Evolutionary conservation across 345 rosid species (phyloP), one percentile per base, ranked within the genome.

Genomic region (Noccaea caerulescens): DNA sequence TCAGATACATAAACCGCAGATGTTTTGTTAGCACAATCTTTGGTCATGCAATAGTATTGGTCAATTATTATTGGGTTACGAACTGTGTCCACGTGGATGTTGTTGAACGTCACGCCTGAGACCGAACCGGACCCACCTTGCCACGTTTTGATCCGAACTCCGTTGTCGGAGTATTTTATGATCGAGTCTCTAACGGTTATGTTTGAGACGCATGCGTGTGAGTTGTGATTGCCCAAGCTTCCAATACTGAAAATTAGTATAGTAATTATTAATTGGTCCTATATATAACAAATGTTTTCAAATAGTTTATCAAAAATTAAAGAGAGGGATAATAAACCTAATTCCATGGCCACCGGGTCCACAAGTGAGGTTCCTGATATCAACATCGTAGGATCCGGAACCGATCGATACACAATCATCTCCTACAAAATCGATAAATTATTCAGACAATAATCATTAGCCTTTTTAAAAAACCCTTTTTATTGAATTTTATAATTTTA

Each of bases 291-390:
- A 30, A 11, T 8, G 46, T 32, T 25, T 14, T 30, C 30, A 27
- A 27, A 27, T 27, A 27, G 18, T 12, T 46, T 38, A 46, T 30
- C 4, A 39, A 27, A 3, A 54, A 53, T 6, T 3, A 44, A 1
- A 55, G 51, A 55, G 49, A 38, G 53, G 32, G 37, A 61, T 20
- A 3, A 41, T 32, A 32, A 57, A 94, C 99, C 99, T 94, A 68
- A 95, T 90, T 78, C 99, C 99, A 64, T 92, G 99, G 64, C 99
- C 81, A 71, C 99, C 81, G 36, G 97, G 99, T 59, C 99, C 98
- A 51, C 99, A 95, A 13, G 97, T 87, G 14, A 95, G 81, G 85
- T 95, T 95, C 72, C 80, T 73, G 42, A 95, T 87, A 72, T 92
- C 92, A 14, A 95, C 93, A 58, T 90, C 84, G 71, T 80, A 79